Evolutionary conservation across 805 yeast species (phyloP).

Genomic region (Pichia kluyveri): DNA sequence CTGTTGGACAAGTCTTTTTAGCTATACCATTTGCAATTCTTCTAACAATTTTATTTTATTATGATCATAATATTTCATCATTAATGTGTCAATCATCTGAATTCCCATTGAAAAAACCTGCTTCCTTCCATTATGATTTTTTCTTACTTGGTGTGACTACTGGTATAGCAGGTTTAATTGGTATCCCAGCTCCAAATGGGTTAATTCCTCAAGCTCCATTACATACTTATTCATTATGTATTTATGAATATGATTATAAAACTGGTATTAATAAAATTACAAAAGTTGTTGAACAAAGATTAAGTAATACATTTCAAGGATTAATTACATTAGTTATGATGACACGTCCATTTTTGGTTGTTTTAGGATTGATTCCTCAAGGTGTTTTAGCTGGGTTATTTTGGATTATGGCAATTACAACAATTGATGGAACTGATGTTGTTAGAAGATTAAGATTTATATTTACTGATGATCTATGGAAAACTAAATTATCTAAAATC

Average conservation of each 20-base stretch:
- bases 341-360: constrained; percentile 78
- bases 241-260: constrained; percentile 33
- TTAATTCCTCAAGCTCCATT: constrained; percentile 95
- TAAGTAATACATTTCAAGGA: constrained; percentile 82
- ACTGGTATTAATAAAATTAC: constrained; percentile 27
- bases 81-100: constrained; percentile 83
- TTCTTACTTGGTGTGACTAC: constrained; percentile 78
- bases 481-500: constrained; percentile 3
- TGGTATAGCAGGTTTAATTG: constrained; percentile 77
- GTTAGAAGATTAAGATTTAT: constrained; percentile 54
- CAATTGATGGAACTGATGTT: constrained; percentile 60
- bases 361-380: constrained; percentile 81
- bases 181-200: constrained; percentile 95
- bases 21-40: constrained; percentile 91
- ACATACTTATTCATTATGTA: constrained; percentile 72
- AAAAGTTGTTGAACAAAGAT: constrained; percentile 79
- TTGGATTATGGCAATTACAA: constrained; percentile 86
- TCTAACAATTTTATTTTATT: constrained; percentile 77
- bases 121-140: constrained; percentile 90
- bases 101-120: constrained; percentile 76
- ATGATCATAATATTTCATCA: constrained; percentile 93
- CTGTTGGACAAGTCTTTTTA: constrained; percentile 69
- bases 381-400: constrained; percentile 89
- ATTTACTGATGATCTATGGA: constrained; percentile 44
- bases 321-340: constrained; percentile 74